Percentiles rank a stretch among this genome's conserved stretches.
These are phyloP conservation scores for Lactarius sanguifluus DNA, from an alignment of 768 basidiomycete species.

Conservation along the genomic window DNA sequence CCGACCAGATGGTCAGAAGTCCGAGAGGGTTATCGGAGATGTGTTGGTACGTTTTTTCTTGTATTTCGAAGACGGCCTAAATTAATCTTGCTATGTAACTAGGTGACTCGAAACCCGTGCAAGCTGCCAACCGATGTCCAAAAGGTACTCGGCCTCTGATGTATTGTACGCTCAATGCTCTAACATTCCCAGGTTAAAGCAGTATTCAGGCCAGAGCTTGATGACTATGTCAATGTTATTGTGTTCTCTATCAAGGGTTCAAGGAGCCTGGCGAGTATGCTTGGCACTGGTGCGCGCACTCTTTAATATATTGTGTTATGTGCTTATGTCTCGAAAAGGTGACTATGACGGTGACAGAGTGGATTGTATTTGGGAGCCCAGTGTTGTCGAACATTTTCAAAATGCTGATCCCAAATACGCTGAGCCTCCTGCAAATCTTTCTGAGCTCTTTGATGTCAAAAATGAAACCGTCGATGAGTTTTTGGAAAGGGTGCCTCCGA, in stretches of 20 bases:
- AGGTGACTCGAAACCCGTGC: slow-evolving; percentile 69
- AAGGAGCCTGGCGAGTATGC: slow-evolving; percentile 58
- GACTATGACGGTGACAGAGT: slow-evolving; percentile 74
- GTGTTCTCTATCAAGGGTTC: slow-evolving; percentile 38
- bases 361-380: slow-evolving; percentile 56
- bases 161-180: neutral
- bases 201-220: slow-evolving; percentile 51
- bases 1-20: slow-evolving; percentile 43
- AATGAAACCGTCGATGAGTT: slow-evolving; percentile 49
- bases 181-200: slow-evolving; percentile 49
- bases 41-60: slow-evolving; percentile 46
- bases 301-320: neutral
- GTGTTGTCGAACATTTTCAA: slow-evolving; percentile 53
- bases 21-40: slow-evolving; percentile 54
- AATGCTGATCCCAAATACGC: slow-evolving; percentile 53
- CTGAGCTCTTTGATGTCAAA: slow-evolving; percentile 42
- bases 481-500: slow-evolving; percentile 33
- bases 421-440: slow-evolving; percentile 47
- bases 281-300: slow-evolving; percentile 54
- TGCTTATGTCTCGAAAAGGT: slow-evolving; percentile 38
- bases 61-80: neutral
- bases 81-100: neutral
- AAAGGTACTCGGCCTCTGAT: slow-evolving; percentile 42
- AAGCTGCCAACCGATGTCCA: slow-evolving; percentile 67
- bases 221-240: slow-evolving; percentile 56